Base-by-base conservation (phyloP, 2,329 filamentous ascomycete genomes). In the Epicoccum nigrum region DNA sequence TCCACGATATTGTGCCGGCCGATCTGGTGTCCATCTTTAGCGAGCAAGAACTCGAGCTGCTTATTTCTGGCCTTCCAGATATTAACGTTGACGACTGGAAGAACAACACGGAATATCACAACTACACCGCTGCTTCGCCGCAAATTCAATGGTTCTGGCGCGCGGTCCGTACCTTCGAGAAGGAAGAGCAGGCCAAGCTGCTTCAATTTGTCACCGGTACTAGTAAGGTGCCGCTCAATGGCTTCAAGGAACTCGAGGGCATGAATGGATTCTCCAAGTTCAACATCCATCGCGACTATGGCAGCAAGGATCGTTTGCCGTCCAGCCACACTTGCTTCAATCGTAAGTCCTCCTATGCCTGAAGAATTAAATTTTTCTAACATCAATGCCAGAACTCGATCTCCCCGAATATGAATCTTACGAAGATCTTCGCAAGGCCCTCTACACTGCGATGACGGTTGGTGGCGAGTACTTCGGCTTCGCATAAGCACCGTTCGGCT, bases 81-180 rank as follows among this genome's bases (percentile, higher is more conserved):
- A 97, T 99, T 63, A 93, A 99, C 64, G 86, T 97, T 32, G 94
- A 99, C 68, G 94, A 99, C 76, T 99, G 94, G 94, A 97, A 96
- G 83, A 92, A 90, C 76, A 96, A 97, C 76, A 96, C 93, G 2
- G 95, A 99, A 71, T 97, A 99, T 67, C 93, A 97, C 76, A 97
- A 97, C 75, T 99, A 99, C 78, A 91, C 86, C 4, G 88, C 90
- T 25, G 93, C 92, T 0, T 97, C 94, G 3, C 90, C 91, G 35
- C 95, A 99, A 72, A 96, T 99, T 53, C 92, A 97, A 73, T 99
- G 94, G 94, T 99, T 99, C 85, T 99, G 94, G 94, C 88, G 95
- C 67, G 94, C 94, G 20, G 86, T 99, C 34, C 87, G 94, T 64
- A 96, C 92, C 4, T 99, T 97, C 69, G 95, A 97, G 79, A 97